A percentile compares a stretch with the other conserved stretches of the same genome.
These are phyloP conservation scores for Pseudocercospora eumusae DNA, from an alignment of 2,329 filamentous ascomycete species.

Conservation along the genomic window DNA sequence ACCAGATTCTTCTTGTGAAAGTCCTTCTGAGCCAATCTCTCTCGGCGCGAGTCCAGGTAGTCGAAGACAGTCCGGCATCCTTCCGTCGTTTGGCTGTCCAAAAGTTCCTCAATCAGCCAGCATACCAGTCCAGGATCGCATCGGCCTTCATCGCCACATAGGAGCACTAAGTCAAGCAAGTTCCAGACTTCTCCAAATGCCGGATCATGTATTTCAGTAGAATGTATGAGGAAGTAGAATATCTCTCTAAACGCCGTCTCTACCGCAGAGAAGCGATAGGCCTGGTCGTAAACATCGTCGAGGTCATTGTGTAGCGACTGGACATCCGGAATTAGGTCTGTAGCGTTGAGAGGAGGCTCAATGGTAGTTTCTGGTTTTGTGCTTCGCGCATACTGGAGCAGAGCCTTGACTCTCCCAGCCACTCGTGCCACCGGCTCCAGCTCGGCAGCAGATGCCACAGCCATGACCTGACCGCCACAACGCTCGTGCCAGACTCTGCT, in stretches of 20 bases:
- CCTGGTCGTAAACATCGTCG: constrained; percentile 31
- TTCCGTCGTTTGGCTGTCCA: constrained; percentile 93
- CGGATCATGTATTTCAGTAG: constrained; percentile 72
- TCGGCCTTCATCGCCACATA: constrained; percentile 66
- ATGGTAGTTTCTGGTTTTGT: constrained; percentile 47
- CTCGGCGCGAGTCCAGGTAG: constrained; percentile 88
- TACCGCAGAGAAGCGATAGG: constrained; percentile 60
- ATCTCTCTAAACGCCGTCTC: constrained; percentile 81
- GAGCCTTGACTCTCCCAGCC: constrained; percentile 38
- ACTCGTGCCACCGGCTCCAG: constrained; percentile 34
- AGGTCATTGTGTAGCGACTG: constrained; percentile 35
- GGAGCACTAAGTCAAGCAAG: constrained; percentile 84
- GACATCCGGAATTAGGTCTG: constrained; percentile 41
- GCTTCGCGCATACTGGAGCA: constrained; percentile 46
- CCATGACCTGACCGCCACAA: constrained; percentile 27
- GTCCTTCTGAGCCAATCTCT: constrained; percentile 77
- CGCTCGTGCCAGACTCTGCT: background rate
- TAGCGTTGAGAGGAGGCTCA: constrained; percentile 48
- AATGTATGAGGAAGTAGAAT: constrained; percentile 61
- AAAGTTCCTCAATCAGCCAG: constrained; percentile 88
- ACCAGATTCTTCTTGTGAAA: constrained; percentile 83
- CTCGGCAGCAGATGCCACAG: constrained; percentile 32
- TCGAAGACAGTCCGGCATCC: constrained; percentile 91
- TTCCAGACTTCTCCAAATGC: constrained; percentile 88
- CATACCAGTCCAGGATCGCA: constrained; percentile 80